Evolutionary conservation across 2,329 filamentous ascomycete species (phyloP), one percentile per base, ranked within the genome.

Genomic region (Diaporthe citriasiana): DNA sequence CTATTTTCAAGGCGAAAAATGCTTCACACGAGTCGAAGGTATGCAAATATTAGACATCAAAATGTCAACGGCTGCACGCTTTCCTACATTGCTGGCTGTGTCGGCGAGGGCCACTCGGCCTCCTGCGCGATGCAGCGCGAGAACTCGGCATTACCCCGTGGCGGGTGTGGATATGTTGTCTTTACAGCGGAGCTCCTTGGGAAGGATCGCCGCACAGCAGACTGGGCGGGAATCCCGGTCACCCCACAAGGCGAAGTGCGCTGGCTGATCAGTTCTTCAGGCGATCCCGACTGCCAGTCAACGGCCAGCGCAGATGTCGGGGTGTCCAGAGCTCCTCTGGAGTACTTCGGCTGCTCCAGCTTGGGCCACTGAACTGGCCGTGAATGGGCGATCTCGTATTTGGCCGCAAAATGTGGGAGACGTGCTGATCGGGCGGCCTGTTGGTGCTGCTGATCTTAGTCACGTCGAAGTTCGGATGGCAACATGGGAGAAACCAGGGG

Each of bases 201-300:
- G 19, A 63, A 2, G 40, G 63, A 68, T 68, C 33, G n/a, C 13
- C 63, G 7, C 63, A 51, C 22, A 27, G 35, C 47, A 53, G 4
- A 68, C 63, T 40, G 15, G 40, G 38, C 63, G 47, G 63, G 47
- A 53, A 53, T 38, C 63, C 63, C 63, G 63, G 63, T 53, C 47
- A 40, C 63, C 63, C 47, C 63, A 68, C 63, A 53, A 68, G 63
- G 63, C 63, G 63, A 68, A 53, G 63, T 68, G 47, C 63, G 63
- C 33, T 68, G 22, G 63, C 63, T 51, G 40, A 30, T 68, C 63
- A 50, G 63, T 66, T 53, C 47, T 68, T 22, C 63, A 66, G 45
- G 30, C 38, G 47, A 51, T 25, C 38, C 38, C 57, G 63, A 35
- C 63, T 8, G 33, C 57, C 57, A 19, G 40, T n/a, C 33, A 33